Conservation (phyloP, 352 stramenopile species). For the Phytophthora quininea region DNA sequence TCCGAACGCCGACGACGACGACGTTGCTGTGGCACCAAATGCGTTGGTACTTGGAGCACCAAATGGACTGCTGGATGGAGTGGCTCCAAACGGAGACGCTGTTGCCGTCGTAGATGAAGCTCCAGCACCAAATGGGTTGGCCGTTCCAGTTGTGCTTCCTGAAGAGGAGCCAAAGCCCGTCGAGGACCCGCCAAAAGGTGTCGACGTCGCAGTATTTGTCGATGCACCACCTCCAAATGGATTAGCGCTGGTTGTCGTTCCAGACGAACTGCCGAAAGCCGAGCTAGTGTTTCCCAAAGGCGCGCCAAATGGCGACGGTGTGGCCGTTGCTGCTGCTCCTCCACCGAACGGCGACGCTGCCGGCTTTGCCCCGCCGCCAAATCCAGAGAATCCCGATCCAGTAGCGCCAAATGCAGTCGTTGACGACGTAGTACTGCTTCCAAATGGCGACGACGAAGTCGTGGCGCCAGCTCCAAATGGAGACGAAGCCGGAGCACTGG, state of each 20-base stretch:
- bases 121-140: constrained; percentile 28
- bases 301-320: constrained; percentile 32
- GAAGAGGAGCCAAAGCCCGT: constrained; percentile 22
- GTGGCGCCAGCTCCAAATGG: constrained; percentile 25
- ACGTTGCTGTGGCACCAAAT: constrained; percentile 17
- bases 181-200: constrained; percentile 23
- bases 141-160: constrained; percentile 9
- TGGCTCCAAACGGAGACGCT: constrained; percentile 28
- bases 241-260: constrained; percentile 18
- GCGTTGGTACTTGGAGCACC: constrained; percentile 15
- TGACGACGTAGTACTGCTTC: too few relatives aligned
- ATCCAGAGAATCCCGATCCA: constrained; percentile 17
- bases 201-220: constrained; percentile 7
- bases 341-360: constrained; percentile 30
- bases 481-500: constrained; percentile 17
- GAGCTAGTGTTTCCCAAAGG: constrained; percentile 14
- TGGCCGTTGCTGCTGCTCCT: constrained; percentile 4
- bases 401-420: constrained; percentile 15
- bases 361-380: constrained; percentile 11
- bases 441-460: constrained; percentile 5
- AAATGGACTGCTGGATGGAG: constrained; percentile 46
- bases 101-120: constrained; percentile 14
- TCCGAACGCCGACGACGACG: constrained; percentile 23
- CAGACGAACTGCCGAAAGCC: constrained; percentile 28
- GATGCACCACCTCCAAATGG: constrained; percentile 23